Base-by-base conservation (phyloP, 2,329 filamentous ascomycete genomes). In the Botrytis aclada region DNA sequence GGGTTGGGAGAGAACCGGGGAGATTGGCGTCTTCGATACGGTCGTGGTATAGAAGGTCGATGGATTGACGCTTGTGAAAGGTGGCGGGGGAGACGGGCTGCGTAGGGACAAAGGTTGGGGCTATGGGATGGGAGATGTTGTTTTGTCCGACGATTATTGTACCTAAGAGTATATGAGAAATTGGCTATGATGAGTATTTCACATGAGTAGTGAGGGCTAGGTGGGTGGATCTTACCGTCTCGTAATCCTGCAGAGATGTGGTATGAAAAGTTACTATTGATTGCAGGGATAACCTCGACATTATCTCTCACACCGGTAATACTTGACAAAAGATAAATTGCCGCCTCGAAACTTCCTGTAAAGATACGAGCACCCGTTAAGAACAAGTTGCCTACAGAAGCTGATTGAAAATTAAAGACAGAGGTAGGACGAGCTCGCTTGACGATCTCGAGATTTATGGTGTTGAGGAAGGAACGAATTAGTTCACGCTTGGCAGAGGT, bases 241-340 rank as follows among this genome's bases (percentile, higher is more conserved):
- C 85, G 84, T 0, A 98, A 86, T 0, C 92, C 92, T 2, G 94
- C 95, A 9, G 92, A 94, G 77, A 98, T 98, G 82, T 98, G 95
- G 79, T 97, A 93, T 0, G 93, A 93, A 84, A 98, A 98, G 81
- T 97, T 98, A 75, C 92, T 94, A 84, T 97, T 97, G 77, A 98
- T 93, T 6, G 93, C 94, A 0, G 95, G 96, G 25, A 98, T 89
- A 0, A 98, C 94, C 0, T 90, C 87, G 9, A 96, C 89, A 69
- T 90, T 86, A 18, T 89, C 87, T 0, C 94, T 92, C 0, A 98
- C 92, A n/a, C 89, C 89, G 79, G 95, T 97, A 76, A 98, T 93
- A 77, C 91, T 92, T 69, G 92, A 92, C 7, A 98, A 87, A 3
- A 98, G 88, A 80, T 97, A 97, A 75, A 98, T 96, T 60, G 94